Conservation (phyloP, 306 rosid species). For the Sechiopsis laciniata region DNA sequence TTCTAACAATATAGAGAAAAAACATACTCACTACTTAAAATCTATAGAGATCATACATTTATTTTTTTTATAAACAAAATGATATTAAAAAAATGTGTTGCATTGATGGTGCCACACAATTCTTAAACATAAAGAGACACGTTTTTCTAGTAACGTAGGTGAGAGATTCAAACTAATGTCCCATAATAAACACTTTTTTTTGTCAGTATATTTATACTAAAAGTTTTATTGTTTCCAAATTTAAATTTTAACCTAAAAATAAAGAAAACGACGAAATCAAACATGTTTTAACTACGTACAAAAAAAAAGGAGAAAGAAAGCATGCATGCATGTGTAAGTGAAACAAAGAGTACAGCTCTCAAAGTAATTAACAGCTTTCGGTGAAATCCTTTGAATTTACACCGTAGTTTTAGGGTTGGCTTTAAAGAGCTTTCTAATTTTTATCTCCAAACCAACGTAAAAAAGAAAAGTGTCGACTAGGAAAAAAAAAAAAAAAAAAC, state of each 20-base stretch:
- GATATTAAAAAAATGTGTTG: too few species aligned
- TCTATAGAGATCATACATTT: too few species aligned
- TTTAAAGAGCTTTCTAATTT: constrained; percentile 7
- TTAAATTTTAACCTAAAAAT: neutral
- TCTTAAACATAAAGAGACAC: too few species aligned
- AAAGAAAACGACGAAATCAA: neutral
- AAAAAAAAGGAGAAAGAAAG: neutral
- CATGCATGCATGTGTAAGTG: constrained; percentile 1
- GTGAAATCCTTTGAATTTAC: neutral
- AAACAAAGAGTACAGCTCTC: neutral
- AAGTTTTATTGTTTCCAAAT: neutral
- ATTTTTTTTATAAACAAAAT: too few species aligned
- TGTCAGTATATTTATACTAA: too few species aligned
- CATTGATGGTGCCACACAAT: too few species aligned
- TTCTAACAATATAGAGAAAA: too few species aligned
- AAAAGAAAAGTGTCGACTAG: neutral
- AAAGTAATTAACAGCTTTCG: neutral
- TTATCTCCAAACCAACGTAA: neutral
- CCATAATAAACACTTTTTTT: too few species aligned
- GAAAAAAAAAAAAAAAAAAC: neutral
- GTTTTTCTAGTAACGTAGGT: too few species aligned
- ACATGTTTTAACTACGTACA: neutral
- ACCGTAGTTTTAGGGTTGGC: neutral
- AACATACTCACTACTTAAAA: too few species aligned
- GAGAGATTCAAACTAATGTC: too few species aligned